Evolutionary conservation across 2,329 filamentous ascomycete species (phyloP), one percentile per base, ranked within the genome.

Genomic region (Trichoderma semiorbis): DNA sequence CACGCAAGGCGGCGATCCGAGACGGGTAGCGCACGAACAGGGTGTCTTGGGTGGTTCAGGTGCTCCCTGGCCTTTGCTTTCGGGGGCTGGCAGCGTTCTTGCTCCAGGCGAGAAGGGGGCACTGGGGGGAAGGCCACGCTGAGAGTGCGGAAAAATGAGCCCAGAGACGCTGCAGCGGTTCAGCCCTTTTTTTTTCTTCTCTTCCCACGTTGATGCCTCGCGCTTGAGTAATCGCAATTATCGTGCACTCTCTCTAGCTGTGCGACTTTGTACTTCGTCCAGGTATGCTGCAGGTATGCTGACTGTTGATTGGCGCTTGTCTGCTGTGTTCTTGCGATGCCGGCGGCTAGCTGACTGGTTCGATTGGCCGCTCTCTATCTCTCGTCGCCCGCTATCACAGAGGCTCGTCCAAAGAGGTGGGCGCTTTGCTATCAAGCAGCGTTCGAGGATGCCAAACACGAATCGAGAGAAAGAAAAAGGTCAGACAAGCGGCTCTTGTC

Each of bases 1-100:
- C 66, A 61, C 62, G 67, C 67, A 69, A 39, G 39, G 55, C 65
- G 65, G 65, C 66, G 66, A 69, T 69, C 66, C 55, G 53, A 61
- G 66, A 36, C 30, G 66, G 43, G 43, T 14, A 50, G 43, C 64
- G 64, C 50, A 30, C 39, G 57, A 69, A 50, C 67, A 69, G 67
- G 67, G 67, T 62, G 67, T 62, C 57, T 69, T 69, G 67, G 67
- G 57, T 39, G 64, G 64, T 32, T 65, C 62, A 65, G 39, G 62
- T 24, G 62, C 62, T 65, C 63, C 63, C 43, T 66, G 43, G 61
- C 61, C 36, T 34, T 62, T 36, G 53, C 53, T 47, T 21, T 36
- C 26, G 26, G 57, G 30, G 32, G 64, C 36, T 60, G 65, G 53
- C 53, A 68, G 53, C 26, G 55, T 69, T 60, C 57, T 61, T 61